phyloP scores from a whole-genome alignment of 2,329 filamentous ascomycete species.

The Colletotrichum paranaense region DNA sequence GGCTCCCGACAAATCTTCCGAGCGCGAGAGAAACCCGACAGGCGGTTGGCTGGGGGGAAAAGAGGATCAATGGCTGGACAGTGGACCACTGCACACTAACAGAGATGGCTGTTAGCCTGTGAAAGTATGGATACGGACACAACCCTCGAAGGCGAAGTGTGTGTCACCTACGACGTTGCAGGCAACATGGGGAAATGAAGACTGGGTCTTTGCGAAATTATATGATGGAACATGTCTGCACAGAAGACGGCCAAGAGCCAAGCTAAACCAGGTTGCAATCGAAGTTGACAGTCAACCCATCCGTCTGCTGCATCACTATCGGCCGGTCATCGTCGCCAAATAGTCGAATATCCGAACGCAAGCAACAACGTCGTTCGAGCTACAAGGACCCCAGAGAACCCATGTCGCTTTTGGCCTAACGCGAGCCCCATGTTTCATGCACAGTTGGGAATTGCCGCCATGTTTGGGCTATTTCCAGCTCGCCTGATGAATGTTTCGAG shows the following conservation, averaged over 20 bases:
- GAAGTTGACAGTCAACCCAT: background rate
- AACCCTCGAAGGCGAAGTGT: background rate
- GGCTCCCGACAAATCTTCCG: constrained; percentile 29
- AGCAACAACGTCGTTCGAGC: constrained; percentile 15
- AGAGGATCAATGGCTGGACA: background rate
- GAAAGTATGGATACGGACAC: background rate
- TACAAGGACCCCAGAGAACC: constrained; percentile 15
- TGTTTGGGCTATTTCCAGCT: constrained; percentile 25
- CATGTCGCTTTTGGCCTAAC: constrained; percentile 17
- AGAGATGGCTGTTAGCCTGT: background rate
- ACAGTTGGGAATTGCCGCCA: background rate
- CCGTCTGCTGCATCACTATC: background rate
- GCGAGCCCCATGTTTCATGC: constrained; percentile 26
- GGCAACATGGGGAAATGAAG: constrained; percentile 19
- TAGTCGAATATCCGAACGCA: constrained; percentile 30
- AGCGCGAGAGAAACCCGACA: background rate
- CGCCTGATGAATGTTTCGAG: background rate
- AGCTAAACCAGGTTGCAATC: background rate
- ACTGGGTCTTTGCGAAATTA: constrained; percentile 12
- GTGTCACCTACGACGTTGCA: background rate
- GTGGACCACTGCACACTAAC: background rate
- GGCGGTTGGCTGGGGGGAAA: background rate
- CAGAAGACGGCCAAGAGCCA: background rate
- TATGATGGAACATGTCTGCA: background rate
- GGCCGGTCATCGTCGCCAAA: constrained; percentile 6